A percentile compares a stretch with the other conserved stretches of the same genome.
These are phyloP conservation scores for Furcasterigmium furcatum DNA, from an alignment of 2,329 filamentous ascomycete genomes.

Conservation along the genomic window DNA sequence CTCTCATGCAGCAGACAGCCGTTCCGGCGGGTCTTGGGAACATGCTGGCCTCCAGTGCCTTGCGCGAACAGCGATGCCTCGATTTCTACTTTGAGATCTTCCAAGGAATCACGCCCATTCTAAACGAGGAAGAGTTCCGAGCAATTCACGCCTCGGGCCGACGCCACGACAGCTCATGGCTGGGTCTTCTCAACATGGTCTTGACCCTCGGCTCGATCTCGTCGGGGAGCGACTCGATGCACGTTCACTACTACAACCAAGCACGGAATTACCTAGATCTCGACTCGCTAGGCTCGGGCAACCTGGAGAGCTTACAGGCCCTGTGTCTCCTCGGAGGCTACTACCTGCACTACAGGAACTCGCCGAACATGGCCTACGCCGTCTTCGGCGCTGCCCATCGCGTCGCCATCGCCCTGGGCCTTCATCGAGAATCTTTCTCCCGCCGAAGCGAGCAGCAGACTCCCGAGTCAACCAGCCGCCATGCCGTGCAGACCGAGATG, in stretches of 20 bases:
- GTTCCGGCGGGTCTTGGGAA: slow-evolving; percentile 26
- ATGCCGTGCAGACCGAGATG: slow-evolving; percentile 19
- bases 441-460: neutral
- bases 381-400: slow-evolving; percentile 14
- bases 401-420: slow-evolving; percentile 14
- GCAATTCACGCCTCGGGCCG: slow-evolving; percentile 25
- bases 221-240: slow-evolving; percentile 50
- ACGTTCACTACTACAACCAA: slow-evolving; percentile 54
- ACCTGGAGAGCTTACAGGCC: slow-evolving; percentile 15
- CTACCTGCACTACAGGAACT: slow-evolving; percentile 18
- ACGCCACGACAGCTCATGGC: slow-evolving; percentile 55
- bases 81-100: slow-evolving; percentile 61
- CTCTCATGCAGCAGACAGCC: slow-evolving; percentile 22
- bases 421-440: slow-evolving; percentile 10
- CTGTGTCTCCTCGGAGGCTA: slow-evolving; percentile 15
- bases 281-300: slow-evolving; percentile 48
- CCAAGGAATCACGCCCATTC: slow-evolving; percentile 56
- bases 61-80: slow-evolving; percentile 37
- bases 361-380: slow-evolving; percentile 17
- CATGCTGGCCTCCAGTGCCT: slow-evolving; percentile 36
- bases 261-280: slow-evolving; percentile 51
- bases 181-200: slow-evolving; percentile 59
- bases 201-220: slow-evolving; percentile 60
- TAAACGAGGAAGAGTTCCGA: slow-evolving; percentile 56
- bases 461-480: neutral